A percentile compares a stretch with the other conserved stretches of the same genome.
Conservation (phyloP, 2,329 filamentous ascomycete species). For the Diaporthe sp. region DNA sequence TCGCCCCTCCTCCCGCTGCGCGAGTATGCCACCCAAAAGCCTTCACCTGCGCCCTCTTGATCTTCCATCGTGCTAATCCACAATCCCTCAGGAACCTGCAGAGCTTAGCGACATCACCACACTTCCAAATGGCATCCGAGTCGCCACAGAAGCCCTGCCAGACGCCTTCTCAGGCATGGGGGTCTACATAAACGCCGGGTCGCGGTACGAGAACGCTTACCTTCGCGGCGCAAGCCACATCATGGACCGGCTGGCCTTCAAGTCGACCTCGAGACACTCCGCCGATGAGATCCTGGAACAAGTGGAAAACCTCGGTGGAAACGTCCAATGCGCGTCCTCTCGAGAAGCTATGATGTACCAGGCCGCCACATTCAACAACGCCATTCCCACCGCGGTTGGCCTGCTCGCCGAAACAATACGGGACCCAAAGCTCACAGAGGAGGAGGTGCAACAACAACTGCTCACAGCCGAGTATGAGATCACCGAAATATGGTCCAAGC, state of each 20-base stretch:
- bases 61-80: constrained; percentile 8
- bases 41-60: background rate
- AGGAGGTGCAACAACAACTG: constrained; percentile 88
- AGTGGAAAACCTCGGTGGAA: constrained; percentile 89
- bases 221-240: constrained; percentile 95
- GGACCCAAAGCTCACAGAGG: constrained; percentile 83
- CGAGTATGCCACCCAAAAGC: constrained; percentile 23
- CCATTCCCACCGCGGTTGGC: constrained; percentile 83
- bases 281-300: constrained; percentile 89
- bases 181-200: constrained; percentile 95
- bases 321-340: constrained; percentile 96
- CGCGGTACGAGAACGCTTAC: constrained; percentile 87
- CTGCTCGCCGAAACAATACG: constrained; percentile 94
- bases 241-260: constrained; percentile 95
- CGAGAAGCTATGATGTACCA: constrained; percentile 99
- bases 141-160: constrained; percentile 93
- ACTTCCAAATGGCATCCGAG: constrained; percentile 90
- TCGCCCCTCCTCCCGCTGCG: constrained; percentile 26
- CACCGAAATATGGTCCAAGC: constrained; percentile 96
- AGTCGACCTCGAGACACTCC: constrained; percentile 78
- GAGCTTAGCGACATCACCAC: constrained; percentile 90
- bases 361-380: constrained; percentile 94
- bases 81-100: constrained; percentile 73
- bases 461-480: constrained; percentile 96
- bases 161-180: constrained; percentile 96